Percentiles rank a stretch among this genome's conserved stretches.
Conservation (phyloP, 768 basidiomycete genomes). For the Mycena chlorophos region DNA sequence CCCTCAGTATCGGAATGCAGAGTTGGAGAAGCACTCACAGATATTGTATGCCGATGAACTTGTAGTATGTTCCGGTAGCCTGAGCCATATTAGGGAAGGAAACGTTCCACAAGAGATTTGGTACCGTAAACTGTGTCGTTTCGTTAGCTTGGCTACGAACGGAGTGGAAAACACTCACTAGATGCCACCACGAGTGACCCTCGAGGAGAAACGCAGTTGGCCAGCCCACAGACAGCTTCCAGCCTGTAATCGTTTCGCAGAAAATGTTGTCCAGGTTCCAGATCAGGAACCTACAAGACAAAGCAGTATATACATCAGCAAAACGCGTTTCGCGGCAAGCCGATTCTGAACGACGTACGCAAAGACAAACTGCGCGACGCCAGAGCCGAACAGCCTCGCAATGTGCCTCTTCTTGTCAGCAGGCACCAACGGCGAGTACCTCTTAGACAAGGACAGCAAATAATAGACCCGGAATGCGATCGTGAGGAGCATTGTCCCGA, state of each 20-base stretch:
- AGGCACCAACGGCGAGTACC: conserved; percentile 41
- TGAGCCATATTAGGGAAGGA: conserved; percentile 18
- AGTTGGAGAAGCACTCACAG: conserved; percentile 33
- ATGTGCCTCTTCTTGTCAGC: conserved; percentile 42
- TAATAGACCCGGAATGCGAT: conserved; percentile 50
- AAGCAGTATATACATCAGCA: not conserved
- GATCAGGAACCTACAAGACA: not conserved
- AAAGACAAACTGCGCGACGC: conserved; percentile 54
- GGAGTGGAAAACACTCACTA: conserved; percentile 56
- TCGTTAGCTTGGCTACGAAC: conserved; percentile 6
- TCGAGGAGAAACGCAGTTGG: conserved; percentile 67
- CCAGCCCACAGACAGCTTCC: conserved; percentile 62
- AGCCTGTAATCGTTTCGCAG: conserved; percentile 55
- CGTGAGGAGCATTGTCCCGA: conserved; percentile 56
- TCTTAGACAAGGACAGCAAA: conserved; percentile 50
- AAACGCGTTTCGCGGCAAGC: not conserved
- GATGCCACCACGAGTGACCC: conserved; percentile 78
- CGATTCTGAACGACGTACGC: conserved; percentile 72
- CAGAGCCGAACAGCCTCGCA: conserved; percentile 48
- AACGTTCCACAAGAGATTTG: not conserved
- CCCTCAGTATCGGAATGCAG: conserved; percentile 26
- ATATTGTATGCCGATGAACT: conserved; percentile 52
- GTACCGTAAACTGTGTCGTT: not conserved
- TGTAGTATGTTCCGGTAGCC: conserved; percentile 54
- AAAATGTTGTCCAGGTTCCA: conserved; percentile 71